These are phyloP conservation scores for Zygosaccharomyces pseudobailii DNA, from an alignment of 1,139 yeast genomes.

Conservation along the genomic window DNA sequence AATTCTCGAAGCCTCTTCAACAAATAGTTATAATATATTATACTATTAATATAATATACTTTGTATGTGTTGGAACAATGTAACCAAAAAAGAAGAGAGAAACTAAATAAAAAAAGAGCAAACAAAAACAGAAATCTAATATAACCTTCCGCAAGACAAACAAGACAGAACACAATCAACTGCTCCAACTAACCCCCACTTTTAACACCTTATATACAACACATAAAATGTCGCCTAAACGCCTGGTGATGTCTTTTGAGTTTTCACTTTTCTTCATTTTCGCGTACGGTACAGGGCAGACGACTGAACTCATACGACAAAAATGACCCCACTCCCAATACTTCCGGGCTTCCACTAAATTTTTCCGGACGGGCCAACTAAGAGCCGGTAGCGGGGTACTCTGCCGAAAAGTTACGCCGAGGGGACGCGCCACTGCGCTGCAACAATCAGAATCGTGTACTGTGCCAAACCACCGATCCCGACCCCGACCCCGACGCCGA, in stretches of 20 bases:
- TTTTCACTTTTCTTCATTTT: background rate
- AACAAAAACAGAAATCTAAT: too few relatives aligned
- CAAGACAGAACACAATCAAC: constrained; percentile 40
- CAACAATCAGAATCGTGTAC: too few relatives aligned
- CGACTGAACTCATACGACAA: background rate
- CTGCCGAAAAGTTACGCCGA: background rate
- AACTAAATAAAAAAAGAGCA: background rate
- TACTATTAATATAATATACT: too few relatives aligned
- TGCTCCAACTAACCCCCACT: constrained; percentile 38
- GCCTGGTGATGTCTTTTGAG: constrained; percentile 23
- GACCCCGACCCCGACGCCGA: too few relatives aligned
- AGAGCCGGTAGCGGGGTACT: background rate
- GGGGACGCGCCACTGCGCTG: too few relatives aligned
- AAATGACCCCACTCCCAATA: background rate
- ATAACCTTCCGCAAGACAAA: too few relatives aligned
- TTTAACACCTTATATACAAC: constrained; percentile 47
- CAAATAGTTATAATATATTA: background rate
- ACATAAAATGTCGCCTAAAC: constrained; percentile 35
- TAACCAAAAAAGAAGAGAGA: too few relatives aligned
- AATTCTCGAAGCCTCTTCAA: constrained; percentile 3
- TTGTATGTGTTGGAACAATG: too few relatives aligned
- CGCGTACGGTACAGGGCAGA: background rate
- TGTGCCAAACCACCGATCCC: too few relatives aligned
- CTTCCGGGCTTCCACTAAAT: constrained; percentile 4
- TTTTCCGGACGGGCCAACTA: background rate